Base-by-base conservation (phyloP, 1,139 yeast species). In the Barnettozyma hawaiiensis region DNA sequence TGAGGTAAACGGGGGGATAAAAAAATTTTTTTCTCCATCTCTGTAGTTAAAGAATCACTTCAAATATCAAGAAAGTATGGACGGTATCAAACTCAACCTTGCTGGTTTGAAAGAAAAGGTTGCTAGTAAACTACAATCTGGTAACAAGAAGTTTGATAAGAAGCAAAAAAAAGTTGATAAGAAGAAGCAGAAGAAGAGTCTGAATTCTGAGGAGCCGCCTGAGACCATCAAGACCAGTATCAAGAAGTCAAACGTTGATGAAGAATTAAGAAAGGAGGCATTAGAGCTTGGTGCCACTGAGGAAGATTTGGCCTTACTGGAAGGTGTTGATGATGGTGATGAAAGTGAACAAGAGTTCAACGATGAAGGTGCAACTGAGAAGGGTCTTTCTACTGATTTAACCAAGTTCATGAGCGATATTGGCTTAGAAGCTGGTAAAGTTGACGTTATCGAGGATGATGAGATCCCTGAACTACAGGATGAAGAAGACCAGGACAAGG, bases 261-360 rank as follows among this genome's bases (percentile, higher is more conserved):
- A 76, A 5, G 57, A 70, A 0, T 61, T 82, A 42, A 78, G 84
- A 51, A 75, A 78, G 50, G 92, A 82, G 65, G 94, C 92, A 2
- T 61, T 82, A 22, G 78, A 78, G 15, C 63, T 83, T 35, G 92
- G 92, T 31, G 92, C 90, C 5, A 70, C 83, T 14, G 89, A 81
- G 52, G 85, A 75, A 24, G 92, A 82, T 57, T 59, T 83, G 37
- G 70, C 70, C 40, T 63, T 83, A 42, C 53, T 83, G 20, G 66
- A 69, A 36, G 81, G 70, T 12, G 55, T 85, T 9, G 68, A 72
- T 63, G 71, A 77, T 40, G 79, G 72, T n/a, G 84, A 76, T 32
- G 76, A 67, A 19, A 78, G 84, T 57, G 87, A 80, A 55, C 77
- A 75, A 50, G 87, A 81, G 52, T 79, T 80, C 49, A 70, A 59